These are phyloP conservation scores for Trichosanthes cucumerina DNA, from an alignment of 306 rosid species.

Conservation along the genomic window DNA sequence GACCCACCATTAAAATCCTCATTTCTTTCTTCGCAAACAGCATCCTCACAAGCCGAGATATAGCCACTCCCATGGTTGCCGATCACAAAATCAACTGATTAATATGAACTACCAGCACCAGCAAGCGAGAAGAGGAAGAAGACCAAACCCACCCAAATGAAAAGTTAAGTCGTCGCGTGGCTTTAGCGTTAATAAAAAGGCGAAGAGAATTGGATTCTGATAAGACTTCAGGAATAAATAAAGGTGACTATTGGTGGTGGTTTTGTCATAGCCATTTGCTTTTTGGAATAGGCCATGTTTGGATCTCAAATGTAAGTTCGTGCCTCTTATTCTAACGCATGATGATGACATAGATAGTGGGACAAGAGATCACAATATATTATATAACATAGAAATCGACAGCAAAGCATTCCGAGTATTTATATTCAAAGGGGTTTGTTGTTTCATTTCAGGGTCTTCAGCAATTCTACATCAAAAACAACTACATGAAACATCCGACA, in stretches of 20 bases:
- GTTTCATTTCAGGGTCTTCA: not conserved
- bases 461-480: not conserved
- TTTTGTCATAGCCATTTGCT: not conserved
- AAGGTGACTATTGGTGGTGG: not conserved
- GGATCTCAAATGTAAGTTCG: not conserved
- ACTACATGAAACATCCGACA: not conserved
- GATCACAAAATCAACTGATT: not conserved
- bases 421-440: not conserved
- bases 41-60: conserved; percentile 53
- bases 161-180: not conserved
- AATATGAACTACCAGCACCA: not conserved
- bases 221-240: not conserved
- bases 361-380: not conserved
- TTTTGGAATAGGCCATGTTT: not conserved
- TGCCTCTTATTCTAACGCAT: not conserved
- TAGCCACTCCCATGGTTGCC: conserved; percentile 47
- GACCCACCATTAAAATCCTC: conserved; percentile 94
- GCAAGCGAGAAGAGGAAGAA: not conserved
- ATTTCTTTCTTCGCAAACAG: conserved; percentile 74
- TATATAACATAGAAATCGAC: not conserved
- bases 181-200: not conserved
- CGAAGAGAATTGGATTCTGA: conserved; percentile 3
- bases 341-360: not conserved
- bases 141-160: not conserved
- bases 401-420: not conserved